These are phyloP conservation scores for Trichosporon inkin DNA, from an alignment of 1,284 basidiomycete species.

Conservation along the genomic window DNA sequence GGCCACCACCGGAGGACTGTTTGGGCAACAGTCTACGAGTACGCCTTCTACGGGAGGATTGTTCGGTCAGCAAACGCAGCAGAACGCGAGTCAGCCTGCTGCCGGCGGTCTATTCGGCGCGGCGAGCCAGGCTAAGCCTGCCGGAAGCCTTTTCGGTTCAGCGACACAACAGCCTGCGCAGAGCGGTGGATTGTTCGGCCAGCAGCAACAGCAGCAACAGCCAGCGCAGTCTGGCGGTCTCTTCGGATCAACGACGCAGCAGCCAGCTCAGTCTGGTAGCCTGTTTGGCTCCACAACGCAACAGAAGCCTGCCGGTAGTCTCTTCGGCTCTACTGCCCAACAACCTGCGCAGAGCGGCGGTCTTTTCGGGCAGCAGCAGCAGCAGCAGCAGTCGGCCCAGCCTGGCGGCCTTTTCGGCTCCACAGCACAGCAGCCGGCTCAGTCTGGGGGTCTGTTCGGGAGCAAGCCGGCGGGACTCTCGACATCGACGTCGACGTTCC, in stretches of 20 bases:
- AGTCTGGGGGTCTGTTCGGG: background rate
- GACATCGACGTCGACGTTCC: background rate
- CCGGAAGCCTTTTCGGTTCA: slow-evolving; percentile 3
- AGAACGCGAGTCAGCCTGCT: background rate
- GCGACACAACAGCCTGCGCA: background rate
- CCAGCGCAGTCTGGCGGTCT: background rate
- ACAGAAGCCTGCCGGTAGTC: background rate
- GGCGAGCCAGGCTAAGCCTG: background rate
- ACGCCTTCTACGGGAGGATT: background rate
- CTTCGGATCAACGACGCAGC: slow-evolving; percentile 8
- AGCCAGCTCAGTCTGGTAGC: slow-evolving; percentile 5
- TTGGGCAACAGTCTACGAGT: slow-evolving; percentile 10
- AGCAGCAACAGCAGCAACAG: slow-evolving; percentile 12
- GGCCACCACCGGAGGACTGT: slow-evolving; percentile 1
- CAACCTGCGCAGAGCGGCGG: slow-evolving; percentile 6
- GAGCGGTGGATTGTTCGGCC: slow-evolving; percentile 13
- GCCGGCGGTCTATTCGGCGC: slow-evolving; percentile 14
- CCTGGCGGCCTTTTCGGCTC: background rate
- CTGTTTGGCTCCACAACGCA: slow-evolving; percentile 17
- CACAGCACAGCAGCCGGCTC: background rate
- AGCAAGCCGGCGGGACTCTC: background rate
- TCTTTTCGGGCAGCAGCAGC: slow-evolving; percentile 11
- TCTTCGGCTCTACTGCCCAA: slow-evolving; percentile 10
- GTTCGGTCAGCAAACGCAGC: slow-evolving; percentile 12
- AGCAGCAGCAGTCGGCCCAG: slow-evolving; percentile 6